A percentile compares a stretch with the other conserved stretches of the same genome.
Evolutionary conservation across 169 alveolate genomes (phyloP).

Genomic region (Sarcocystis neurona): DNA sequence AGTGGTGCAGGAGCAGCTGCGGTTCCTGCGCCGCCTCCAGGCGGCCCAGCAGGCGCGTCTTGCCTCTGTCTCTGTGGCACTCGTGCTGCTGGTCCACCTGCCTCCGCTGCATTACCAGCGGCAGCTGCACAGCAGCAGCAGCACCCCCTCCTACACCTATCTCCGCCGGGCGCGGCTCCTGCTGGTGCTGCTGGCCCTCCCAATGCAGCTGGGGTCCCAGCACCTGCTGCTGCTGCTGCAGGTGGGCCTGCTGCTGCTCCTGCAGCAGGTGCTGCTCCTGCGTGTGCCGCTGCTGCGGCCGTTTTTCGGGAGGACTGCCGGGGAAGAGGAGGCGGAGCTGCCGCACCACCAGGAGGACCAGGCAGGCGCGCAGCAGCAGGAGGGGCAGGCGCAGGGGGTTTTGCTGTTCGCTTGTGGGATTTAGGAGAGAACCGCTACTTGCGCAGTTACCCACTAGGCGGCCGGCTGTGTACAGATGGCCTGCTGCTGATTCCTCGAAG

Average conservation of each 20-base stretch:
- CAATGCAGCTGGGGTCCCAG: neutral
- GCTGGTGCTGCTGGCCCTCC: neutral
- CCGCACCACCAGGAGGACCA: neutral
- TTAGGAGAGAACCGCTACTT: neutral
- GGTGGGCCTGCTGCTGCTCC: neutral
- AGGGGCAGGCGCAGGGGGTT: neutral
- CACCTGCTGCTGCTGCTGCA: neutral
- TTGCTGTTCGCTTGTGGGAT: slow-evolving; percentile 7
- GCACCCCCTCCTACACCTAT: too few species aligned
- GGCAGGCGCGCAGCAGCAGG: neutral
- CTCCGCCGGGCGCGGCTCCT: neutral
- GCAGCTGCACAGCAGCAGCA: too few species aligned
- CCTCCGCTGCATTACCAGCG: too few species aligned
- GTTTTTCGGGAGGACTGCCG: neutral
- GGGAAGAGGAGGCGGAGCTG: neutral
- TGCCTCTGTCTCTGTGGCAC: too few species aligned
- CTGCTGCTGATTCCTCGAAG: neutral
- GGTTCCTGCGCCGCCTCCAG: neutral
- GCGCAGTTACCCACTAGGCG: neutral
- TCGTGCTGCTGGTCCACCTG: too few species aligned
- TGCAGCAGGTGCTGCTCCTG: neutral
- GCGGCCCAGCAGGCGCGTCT: too few species aligned
- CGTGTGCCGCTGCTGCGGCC: neutral
- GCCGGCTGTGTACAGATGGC: neutral
- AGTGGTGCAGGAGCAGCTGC: neutral